Percentiles rank a stretch among this genome's conserved stretches.
These are phyloP conservation scores for Purpureocillium lavendulum DNA, from an alignment of 2,329 filamentous ascomycete species.

Conservation along the genomic window DNA sequence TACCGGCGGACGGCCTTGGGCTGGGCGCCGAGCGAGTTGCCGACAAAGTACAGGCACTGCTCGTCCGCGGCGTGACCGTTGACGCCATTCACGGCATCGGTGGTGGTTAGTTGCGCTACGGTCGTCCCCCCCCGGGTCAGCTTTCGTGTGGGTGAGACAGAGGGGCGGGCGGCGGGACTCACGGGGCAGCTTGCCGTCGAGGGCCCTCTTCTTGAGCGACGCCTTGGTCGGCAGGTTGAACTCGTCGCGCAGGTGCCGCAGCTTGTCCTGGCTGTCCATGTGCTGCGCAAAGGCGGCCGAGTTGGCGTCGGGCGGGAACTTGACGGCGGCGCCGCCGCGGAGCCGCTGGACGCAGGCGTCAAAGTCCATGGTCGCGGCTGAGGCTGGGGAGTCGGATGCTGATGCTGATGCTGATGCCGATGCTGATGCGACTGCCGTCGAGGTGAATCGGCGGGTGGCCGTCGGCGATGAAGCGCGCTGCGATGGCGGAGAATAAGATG, in stretches of 20 bases:
- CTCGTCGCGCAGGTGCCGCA: conserved; percentile 54
- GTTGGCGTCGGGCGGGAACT: conserved; percentile 40
- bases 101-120: neutral
- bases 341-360: conserved; percentile 28
- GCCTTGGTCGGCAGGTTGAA: conserved; percentile 71
- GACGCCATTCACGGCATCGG: conserved; percentile 10
- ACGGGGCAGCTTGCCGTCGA: conserved; percentile 38
- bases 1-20: conserved; percentile 59
- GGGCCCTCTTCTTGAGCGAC: conserved; percentile 57
- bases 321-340: conserved; percentile 28
- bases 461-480: neutral
- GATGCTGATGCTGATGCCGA: conserved; percentile 2
- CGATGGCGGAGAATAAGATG: no score
- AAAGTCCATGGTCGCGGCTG: conserved; percentile 25
- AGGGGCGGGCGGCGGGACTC: conserved; percentile 5
- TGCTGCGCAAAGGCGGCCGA: conserved; percentile 37
- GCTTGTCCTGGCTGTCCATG: conserved; percentile 53
- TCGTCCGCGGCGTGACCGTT: conserved; percentile 14
- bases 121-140: no score
- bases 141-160: no score
- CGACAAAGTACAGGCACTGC: conserved; percentile 67
- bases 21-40: conserved; percentile 83
- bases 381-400: no score
- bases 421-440: neutral
- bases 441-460: neutral